These are phyloP conservation scores for Scutellaria minor DNA, from an alignment of 257 asterid genomes.

Conservation along the genomic window DNA sequence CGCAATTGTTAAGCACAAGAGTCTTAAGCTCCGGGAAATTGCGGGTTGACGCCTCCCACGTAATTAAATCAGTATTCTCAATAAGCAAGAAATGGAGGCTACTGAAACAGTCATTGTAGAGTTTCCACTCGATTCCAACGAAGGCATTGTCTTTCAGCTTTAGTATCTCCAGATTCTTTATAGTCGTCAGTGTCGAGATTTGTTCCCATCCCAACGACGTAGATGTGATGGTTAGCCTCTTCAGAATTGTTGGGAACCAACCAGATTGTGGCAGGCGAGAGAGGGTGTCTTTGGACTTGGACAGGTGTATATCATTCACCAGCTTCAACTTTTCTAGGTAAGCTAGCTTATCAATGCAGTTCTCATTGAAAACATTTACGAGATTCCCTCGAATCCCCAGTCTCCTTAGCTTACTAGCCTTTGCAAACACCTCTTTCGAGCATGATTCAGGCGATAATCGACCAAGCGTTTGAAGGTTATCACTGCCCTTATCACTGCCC, in stretches of 20 bases:
- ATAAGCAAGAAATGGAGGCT: slow-evolving; percentile 42
- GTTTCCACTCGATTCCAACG: slow-evolving; percentile 40
- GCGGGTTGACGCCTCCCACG: slow-evolving; percentile 39
- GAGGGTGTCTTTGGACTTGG: neutral
- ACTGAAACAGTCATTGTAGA: slow-evolving; percentile 5
- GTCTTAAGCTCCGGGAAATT: slow-evolving; percentile 41
- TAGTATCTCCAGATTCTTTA: slow-evolving; percentile 42
- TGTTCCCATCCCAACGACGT: slow-evolving; percentile 41
- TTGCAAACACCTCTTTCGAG: slow-evolving; percentile 31
- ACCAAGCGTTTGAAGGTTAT: slow-evolving; percentile 46
- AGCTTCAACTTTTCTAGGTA: slow-evolving; percentile 51
- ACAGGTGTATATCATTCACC: slow-evolving; percentile 3
- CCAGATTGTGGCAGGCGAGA: slow-evolving; percentile 26
- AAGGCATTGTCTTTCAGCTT: slow-evolving; percentile 52
- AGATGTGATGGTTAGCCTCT: slow-evolving; percentile 40
- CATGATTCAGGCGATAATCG: slow-evolving; percentile 40
- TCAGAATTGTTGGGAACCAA: slow-evolving; percentile 43
- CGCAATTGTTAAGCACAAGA: slow-evolving; percentile 40
- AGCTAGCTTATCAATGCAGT: slow-evolving; percentile 2
- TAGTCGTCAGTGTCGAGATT: slow-evolving; percentile 36
- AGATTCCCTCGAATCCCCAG: slow-evolving; percentile 40
- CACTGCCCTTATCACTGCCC: slow-evolving; percentile 11
- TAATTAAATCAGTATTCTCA: slow-evolving; percentile 30
- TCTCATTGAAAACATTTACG: neutral
- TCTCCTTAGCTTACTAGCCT: slow-evolving; percentile 32